phyloP scores from a whole-genome alignment of 2,329 filamentous ascomycete species.

The Gaeumannomyces sp. region DNA sequence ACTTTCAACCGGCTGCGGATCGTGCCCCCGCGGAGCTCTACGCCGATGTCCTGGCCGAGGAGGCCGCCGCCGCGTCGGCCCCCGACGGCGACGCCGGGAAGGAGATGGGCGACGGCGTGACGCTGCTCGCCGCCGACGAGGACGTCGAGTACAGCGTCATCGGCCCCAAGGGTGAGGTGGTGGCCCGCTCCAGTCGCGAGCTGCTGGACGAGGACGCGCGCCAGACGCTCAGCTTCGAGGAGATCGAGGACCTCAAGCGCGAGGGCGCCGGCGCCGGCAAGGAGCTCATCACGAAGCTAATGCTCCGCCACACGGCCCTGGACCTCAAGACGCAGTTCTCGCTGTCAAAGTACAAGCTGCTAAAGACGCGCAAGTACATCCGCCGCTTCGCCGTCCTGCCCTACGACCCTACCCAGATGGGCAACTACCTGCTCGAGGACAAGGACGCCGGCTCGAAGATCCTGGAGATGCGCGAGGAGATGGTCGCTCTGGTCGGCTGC shows the following conservation, averaged over 20 bases:
- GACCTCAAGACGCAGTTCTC: constrained; percentile 94
- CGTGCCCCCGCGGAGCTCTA: constrained; percentile 79
- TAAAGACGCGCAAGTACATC: constrained; percentile 92
- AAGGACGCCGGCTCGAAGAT: constrained; percentile 69
- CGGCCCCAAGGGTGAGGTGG: constrained; percentile 39
- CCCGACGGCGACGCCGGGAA: constrained; percentile 30
- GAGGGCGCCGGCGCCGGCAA: constrained; percentile 73
- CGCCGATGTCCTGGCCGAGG: constrained; percentile 61
- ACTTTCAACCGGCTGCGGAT: constrained; percentile 66
- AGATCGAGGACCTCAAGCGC: constrained; percentile 67
- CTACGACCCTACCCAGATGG: constrained; percentile 69
- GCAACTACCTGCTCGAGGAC: constrained; percentile 71
- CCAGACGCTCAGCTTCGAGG: constrained; percentile 72
- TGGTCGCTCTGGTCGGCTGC: constrained; percentile 72
- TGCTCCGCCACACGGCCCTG: constrained; percentile 81
- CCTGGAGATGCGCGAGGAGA: constrained; percentile 81
- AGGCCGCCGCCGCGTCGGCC: constrained; percentile 21
- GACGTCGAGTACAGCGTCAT: constrained; percentile 40
- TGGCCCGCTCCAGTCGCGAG: constrained; percentile 52
- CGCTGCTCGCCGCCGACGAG: constrained; percentile 36
- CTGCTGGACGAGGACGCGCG: constrained; percentile 56
- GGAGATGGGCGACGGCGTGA: constrained; percentile 33
- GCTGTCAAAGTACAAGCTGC: constrained; percentile 88
- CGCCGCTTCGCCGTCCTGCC: constrained; percentile 80
- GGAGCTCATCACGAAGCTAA: constrained; percentile 86